Evolutionary conservation across 116 monocot species (phyloP).

Genomic region (Dioscorea cayenensis): DNA sequence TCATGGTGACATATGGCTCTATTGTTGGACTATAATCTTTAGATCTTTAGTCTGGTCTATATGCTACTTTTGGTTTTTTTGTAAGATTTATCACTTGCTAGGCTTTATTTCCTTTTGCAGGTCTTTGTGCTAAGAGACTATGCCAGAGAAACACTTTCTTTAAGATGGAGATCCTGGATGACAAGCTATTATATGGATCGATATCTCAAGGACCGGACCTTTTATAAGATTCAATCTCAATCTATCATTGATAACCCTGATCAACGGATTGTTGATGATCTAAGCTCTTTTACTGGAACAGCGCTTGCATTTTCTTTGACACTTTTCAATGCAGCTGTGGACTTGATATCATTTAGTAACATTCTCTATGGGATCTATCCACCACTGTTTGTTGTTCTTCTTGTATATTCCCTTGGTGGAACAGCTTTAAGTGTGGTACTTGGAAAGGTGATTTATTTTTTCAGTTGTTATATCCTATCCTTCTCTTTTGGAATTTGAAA

Average conservation of each 20-base stretch:
- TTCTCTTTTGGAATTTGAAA: too few species aligned
- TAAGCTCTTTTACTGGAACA: conserved; percentile 89
- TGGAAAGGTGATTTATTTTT: conserved; percentile 68
- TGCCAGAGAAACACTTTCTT: conserved; percentile 88
- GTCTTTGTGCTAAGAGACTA: conserved; percentile 93
- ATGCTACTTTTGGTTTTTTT: too few species aligned
- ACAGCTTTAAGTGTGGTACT: conserved; percentile 87
- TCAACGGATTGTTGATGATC: conserved; percentile 94
- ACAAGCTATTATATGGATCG: conserved; percentile 95
- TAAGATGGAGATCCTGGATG: conserved; percentile 99
- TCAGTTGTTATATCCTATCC: too few species aligned
- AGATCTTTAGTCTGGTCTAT: too few species aligned
- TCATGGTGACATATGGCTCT: background rate
- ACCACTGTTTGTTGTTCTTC: conserved; percentile 86
- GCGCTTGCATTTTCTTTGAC: conserved; percentile 93
- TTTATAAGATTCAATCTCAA: conserved; percentile 98
- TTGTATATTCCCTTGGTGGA: conserved; percentile 93
- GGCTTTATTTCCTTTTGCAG: conserved; percentile 28
- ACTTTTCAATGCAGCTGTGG: conserved; percentile 84
- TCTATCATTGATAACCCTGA: conserved; percentile 98
- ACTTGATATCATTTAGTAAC: conserved; percentile 96
- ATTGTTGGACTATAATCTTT: background rate
- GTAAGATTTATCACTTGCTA: too few species aligned
- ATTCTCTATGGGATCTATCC: conserved; percentile 96
- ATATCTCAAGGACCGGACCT: conserved; percentile 76